These are phyloP conservation scores for Botrytis galanthina DNA, from an alignment of 2,329 filamentous ascomycete species.

Conservation along the genomic window DNA sequence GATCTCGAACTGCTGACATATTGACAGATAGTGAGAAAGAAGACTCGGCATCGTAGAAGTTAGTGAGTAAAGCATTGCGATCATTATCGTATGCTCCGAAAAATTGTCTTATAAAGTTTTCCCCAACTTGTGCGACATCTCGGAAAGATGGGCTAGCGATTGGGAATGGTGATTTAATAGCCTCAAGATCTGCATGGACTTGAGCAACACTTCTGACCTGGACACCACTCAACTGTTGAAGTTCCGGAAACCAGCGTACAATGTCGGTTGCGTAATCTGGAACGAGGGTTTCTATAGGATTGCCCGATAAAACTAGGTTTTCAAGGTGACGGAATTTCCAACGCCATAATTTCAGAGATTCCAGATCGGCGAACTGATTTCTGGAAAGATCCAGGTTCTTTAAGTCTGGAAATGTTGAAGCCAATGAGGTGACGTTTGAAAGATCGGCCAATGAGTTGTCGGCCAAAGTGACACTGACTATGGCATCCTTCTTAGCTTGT, in stretches of 20 bases:
- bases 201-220: conserved; percentile 73
- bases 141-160: conserved; percentile 66
- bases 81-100: conserved; percentile 72
- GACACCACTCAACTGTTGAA: conserved; percentile 72
- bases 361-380: conserved; percentile 71
- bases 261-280: conserved; percentile 70
- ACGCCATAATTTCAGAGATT: conserved; percentile 71
- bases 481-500: conserved; percentile 71
- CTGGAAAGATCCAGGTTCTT: conserved; percentile 85
- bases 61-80: conserved; percentile 57
- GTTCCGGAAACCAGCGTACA: conserved; percentile 76
- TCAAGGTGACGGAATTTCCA: conserved; percentile 75
- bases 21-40: conserved; percentile 76
- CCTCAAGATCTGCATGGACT: conserved; percentile 53
- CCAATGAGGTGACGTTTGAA: conserved; percentile 68
- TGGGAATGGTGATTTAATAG: conserved; percentile 55
- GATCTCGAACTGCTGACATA: conserved; percentile 53
- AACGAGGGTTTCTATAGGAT: conserved; percentile 64
- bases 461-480: conserved; percentile 78
- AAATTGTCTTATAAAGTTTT: conserved; percentile 73
- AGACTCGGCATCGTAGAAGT: conserved; percentile 74
- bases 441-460: conserved; percentile 77
- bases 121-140: conserved; percentile 71
- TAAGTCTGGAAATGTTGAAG: conserved; percentile 77
- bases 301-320: conserved; percentile 75